A percentile compares a stretch with the other conserved stretches of the same genome.
These are phyloP conservation scores for Salmacisia buchloeana DNA, from an alignment of 1,284 basidiomycete species.

Conservation along the genomic window DNA sequence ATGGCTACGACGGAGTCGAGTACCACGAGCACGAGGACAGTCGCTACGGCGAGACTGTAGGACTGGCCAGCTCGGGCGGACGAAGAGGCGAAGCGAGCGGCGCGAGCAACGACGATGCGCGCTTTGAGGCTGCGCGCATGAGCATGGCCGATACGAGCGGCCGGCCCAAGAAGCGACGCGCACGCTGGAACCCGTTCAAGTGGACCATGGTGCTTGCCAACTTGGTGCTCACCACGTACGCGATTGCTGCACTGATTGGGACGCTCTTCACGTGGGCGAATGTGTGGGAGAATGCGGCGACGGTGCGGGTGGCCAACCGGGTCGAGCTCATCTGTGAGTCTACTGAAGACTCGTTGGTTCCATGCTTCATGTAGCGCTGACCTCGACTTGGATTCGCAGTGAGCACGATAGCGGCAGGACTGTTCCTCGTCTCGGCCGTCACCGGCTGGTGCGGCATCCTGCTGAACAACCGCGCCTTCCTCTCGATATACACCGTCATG, in stretches of 20 bases:
- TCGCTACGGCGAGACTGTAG: not conserved
- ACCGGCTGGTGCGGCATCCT: constrained; percentile 65
- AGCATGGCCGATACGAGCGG: not conserved
- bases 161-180: not conserved
- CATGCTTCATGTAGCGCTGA: not conserved
- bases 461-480: constrained; percentile 67
- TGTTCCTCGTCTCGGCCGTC: constrained; percentile 62
- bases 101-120: not conserved
- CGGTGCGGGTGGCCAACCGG: constrained; percentile 62
- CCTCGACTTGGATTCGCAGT: constrained; percentile 50
- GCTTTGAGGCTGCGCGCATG: not conserved
- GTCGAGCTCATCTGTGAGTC: constrained; percentile 58
- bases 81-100: not conserved
- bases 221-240: constrained; percentile 53
- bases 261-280: constrained; percentile 65
- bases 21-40: not conserved
- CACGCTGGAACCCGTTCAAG: constrained; percentile 11
- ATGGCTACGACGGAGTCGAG: not conserved
- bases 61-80: not conserved
- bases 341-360: not conserved
- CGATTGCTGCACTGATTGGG: constrained; percentile 58
- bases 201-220: constrained; percentile 7
- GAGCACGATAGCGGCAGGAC: constrained; percentile 60
- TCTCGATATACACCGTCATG: constrained; percentile 66
- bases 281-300: constrained; percentile 60